A percentile compares a stretch with the other conserved stretches of the same genome.
phyloP scores from a whole-genome alignment of 192 early-diverging fungal species.

The Podila minutissima region DNA sequence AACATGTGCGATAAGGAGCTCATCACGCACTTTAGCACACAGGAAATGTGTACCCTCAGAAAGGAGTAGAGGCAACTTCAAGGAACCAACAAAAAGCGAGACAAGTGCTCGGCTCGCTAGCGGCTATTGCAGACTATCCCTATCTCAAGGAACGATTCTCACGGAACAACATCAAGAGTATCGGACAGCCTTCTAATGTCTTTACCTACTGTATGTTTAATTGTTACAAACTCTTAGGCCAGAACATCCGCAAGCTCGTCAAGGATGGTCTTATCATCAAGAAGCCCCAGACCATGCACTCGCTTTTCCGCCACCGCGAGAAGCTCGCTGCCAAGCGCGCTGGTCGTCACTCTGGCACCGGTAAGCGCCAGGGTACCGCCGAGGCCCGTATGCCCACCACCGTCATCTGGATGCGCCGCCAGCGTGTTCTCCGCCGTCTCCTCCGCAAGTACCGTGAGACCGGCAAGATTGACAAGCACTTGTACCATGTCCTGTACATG shows the following conservation, averaged over 20 bases:
- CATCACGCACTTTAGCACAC: too few species aligned
- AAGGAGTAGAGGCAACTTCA: too few species aligned
- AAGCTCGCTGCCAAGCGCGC: conserved; percentile 93
- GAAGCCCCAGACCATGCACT: conserved; percentile 89
- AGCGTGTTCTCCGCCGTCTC: conserved; percentile 94
- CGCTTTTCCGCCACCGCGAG: conserved; percentile 94
- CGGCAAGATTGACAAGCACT: conserved; percentile 98
- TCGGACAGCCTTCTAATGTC: background rate
- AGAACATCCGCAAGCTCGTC: conserved; percentile 96
- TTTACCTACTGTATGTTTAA: background rate
- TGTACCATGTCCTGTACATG: conserved; percentile 96
- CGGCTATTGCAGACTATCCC: too few species aligned
- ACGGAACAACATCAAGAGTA: background rate
- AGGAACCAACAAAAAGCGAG: too few species aligned
- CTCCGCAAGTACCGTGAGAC: conserved; percentile 97
- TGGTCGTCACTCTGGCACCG: conserved; percentile 95
- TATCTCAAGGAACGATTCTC: background rate
- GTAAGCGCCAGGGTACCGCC: conserved; percentile 95
- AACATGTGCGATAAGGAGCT: too few species aligned
- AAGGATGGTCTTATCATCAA: conserved; percentile 98
- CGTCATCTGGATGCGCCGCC: conserved; percentile 98
- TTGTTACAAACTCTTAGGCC: conserved; percentile 60
- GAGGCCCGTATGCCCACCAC: conserved; percentile 97
- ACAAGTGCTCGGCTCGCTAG: too few species aligned
- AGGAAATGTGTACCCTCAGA: too few species aligned